Evolutionary conservation across 768 basidiomycete genomes (phyloP).

Genomic region (Tylopilus cervinicoccineus): DNA sequence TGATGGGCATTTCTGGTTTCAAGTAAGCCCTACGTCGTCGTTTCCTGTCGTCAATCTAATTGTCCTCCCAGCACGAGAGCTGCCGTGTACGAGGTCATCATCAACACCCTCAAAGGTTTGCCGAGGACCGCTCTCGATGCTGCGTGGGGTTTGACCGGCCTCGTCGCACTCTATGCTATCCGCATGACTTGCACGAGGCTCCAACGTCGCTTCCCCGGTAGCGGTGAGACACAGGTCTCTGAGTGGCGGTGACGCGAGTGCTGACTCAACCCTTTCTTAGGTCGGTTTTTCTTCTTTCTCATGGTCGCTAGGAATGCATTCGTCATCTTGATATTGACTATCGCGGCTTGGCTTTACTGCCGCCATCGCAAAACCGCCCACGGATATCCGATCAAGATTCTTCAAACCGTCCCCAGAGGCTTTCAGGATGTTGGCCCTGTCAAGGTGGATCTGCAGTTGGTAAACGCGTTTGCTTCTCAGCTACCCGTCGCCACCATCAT

Average conservation of each 20-base stretch:
- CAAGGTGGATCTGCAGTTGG: constrained; percentile 43
- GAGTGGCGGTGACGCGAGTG: neutral
- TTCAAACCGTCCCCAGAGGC: constrained; percentile 81
- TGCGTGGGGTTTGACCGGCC: constrained; percentile 81
- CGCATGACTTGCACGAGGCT: constrained; percentile 52
- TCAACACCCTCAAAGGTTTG: constrained; percentile 87
- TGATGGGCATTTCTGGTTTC: constrained; percentile 86
- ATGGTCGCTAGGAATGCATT: constrained; percentile 80
- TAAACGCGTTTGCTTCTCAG: constrained; percentile 67
- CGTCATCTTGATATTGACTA: constrained; percentile 81
- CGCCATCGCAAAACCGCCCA: constrained; percentile 51
- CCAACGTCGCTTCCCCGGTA: constrained; percentile 55
- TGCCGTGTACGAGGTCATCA: constrained; percentile 82
- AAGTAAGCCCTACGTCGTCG: constrained; percentile 48
- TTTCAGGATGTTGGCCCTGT: constrained; percentile 57
- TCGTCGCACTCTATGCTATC: constrained; percentile 67
- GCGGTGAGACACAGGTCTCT: constrained; percentile 39
- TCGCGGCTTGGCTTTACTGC: constrained; percentile 84
- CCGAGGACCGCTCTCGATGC: constrained; percentile 73
- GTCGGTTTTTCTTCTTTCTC: constrained; percentile 72
- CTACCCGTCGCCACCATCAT: constrained; percentile 86
- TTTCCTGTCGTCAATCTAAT: neutral
- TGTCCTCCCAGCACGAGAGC: constrained; percentile 65
- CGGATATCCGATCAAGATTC: constrained; percentile 82
- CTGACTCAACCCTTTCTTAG: constrained; percentile 31